Percentiles rank a stretch among this genome's conserved stretches.
phyloP scores from a whole-genome alignment of 2,329 filamentous ascomycete genomes.

The Phialophora macrospora region DNA sequence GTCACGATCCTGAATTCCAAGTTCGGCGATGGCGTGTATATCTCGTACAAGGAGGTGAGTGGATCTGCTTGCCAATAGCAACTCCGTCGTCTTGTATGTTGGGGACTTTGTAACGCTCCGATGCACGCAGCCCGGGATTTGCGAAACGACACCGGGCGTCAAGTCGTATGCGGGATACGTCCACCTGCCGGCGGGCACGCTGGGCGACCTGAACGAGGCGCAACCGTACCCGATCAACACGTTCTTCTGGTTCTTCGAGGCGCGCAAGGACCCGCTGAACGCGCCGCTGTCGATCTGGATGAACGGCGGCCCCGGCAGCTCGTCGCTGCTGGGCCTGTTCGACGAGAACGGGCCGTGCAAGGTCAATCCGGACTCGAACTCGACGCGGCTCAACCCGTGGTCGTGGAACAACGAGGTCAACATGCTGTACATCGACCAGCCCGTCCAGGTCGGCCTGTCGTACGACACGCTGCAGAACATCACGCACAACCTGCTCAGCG shows the following conservation, averaged over 20 bases:
- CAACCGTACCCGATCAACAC: conserved; percentile 65
- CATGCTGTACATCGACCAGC: conserved; percentile 73
- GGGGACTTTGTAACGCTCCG: neutral
- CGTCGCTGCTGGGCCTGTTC: conserved; percentile 62
- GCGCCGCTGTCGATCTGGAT: conserved; percentile 67
- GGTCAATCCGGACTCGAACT: conserved; percentile 59
- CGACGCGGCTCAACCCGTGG: conserved; percentile 60
- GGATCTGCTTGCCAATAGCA: neutral
- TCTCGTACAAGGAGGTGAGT: conserved; percentile 54
- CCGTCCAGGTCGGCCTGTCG: conserved; percentile 62
- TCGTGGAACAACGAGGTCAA: conserved; percentile 69
- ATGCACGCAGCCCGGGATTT: conserved; percentile 53
- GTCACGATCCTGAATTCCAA: conserved; percentile 51
- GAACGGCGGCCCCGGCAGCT: conserved; percentile 66
- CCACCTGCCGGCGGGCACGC: conserved; percentile 56
- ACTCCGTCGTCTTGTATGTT: no score
- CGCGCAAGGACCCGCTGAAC: conserved; percentile 57
- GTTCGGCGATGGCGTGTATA: conserved; percentile 50
- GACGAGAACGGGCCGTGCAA: conserved; percentile 59
- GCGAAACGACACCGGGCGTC: conserved; percentile 62
- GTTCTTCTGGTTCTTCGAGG: conserved; percentile 70
- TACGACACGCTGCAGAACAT: conserved; percentile 55
- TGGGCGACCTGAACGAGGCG: conserved; percentile 45
- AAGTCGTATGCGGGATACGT: conserved; percentile 65
- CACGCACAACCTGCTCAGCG: conserved; percentile 44